Percentiles rank a stretch among this genome's conserved stretches.
Conservation (phyloP, 257 asterid species). For the Cinchona pubescens region DNA sequence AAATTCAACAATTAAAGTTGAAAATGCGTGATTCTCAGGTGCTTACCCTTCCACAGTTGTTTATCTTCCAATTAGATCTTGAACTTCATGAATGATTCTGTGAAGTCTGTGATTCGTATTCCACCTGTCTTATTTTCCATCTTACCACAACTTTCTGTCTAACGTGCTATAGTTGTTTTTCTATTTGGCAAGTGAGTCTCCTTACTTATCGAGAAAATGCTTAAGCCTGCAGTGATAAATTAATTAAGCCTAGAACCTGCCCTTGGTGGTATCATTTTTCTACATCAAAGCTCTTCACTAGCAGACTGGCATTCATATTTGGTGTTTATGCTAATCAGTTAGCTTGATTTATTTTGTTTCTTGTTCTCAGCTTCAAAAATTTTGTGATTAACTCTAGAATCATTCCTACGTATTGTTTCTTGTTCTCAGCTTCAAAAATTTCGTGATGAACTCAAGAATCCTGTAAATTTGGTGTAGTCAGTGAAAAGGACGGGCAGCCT, state of each 20-base stretch:
- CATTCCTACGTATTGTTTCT: too few relatives aligned
- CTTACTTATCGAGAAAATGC: too few relatives aligned
- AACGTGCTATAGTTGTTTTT: background rate
- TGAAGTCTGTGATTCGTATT: background rate
- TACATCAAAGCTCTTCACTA: background rate
- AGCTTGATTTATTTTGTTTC: background rate
- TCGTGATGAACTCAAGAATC: conserved; percentile 92
- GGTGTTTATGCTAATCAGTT: background rate
- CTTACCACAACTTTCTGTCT: background rate
- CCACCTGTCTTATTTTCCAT: background rate
- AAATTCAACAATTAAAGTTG: conserved; percentile 87
- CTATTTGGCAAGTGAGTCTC: too few relatives aligned
- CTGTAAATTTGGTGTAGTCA: too few relatives aligned
- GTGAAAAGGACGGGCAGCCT: conserved; percentile 97
- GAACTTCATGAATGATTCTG: background rate
- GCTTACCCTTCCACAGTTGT: conserved; percentile 12
- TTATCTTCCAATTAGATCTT: background rate
- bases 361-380: conserved; percentile 81
- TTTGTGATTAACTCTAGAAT: conserved; percentile 89
- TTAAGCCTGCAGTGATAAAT: too few relatives aligned
- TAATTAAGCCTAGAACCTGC: background rate
- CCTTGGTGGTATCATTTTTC: background rate
- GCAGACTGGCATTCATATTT: conserved; percentile 23
- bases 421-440: conserved; percentile 85
- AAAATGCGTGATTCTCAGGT: conserved; percentile 99